phyloP scores from a whole-genome alignment of 2,329 filamentous ascomycete species.

The Fusarium xyrophilum region DNA sequence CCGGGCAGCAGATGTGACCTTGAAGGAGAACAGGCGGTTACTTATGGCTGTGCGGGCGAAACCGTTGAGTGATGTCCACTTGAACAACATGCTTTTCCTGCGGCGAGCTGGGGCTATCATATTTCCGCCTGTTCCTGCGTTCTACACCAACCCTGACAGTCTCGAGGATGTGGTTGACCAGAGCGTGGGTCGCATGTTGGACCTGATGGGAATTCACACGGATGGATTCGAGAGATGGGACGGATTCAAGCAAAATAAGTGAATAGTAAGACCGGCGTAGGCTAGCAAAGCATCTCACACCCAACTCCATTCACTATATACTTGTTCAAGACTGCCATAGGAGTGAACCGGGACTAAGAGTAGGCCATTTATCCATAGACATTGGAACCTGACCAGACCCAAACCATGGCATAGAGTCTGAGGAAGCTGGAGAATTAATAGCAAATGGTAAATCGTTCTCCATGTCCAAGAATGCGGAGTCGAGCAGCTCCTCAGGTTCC shows the following conservation, averaged over 20 bases:
- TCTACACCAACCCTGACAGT: not conserved
- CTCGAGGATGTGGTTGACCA: not conserved
- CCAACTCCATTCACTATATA: not conserved
- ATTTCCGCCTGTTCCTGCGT: not conserved
- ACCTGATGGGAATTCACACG: not conserved
- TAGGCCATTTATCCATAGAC: not conserved
- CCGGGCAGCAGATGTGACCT: not conserved
- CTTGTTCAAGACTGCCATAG: not conserved
- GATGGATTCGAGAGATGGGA: conserved; percentile 1
- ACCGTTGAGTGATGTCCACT: not conserved
- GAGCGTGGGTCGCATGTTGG: not conserved
- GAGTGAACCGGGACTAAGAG: not conserved
- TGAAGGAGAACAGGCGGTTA: not conserved
- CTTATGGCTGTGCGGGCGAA: not conserved
- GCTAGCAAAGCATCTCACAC: not conserved
- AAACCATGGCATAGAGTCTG: not conserved
- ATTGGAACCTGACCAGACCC: not conserved
- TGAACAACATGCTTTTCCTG: not conserved
- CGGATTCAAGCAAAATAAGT: not conserved
- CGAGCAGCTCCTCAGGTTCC: not conserved
- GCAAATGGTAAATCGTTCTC: not conserved
- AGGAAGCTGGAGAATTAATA: not conserved
- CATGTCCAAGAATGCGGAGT: not conserved
- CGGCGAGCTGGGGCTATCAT: not conserved
- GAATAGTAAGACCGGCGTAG: not conserved